Percentiles rank a stretch among this genome's conserved stretches.
These are phyloP conservation scores for Leishmania guyanensis DNA, from an alignment of 208 protist genomes.

Conservation along the genomic window DNA sequence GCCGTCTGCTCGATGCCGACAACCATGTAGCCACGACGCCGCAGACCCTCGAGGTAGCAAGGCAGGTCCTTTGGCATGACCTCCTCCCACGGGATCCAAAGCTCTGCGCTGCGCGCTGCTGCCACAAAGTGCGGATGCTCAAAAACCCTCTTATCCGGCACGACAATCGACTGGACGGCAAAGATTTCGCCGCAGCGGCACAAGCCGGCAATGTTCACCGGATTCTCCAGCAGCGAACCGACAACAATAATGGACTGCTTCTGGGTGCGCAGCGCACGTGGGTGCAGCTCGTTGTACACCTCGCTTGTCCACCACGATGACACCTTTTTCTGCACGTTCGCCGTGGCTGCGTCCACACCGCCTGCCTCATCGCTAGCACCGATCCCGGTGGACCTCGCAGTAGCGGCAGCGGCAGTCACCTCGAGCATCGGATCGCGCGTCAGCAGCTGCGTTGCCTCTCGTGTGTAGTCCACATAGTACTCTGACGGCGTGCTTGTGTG, in stretches of 20 bases:
- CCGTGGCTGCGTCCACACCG: conserved; percentile 16
- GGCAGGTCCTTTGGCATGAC: conserved; percentile 57
- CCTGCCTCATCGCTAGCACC: conserved; percentile 1
- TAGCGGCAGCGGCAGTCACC: not conserved
- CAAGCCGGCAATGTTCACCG: conserved; percentile 89
- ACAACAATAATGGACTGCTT: conserved; percentile 83
- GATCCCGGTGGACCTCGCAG: not conserved
- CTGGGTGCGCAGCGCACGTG: conserved; percentile 53
- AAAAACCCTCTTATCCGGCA: conserved; percentile 77
- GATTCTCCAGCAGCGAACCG: conserved; percentile 84
- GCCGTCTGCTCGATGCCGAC: conserved; percentile 92
- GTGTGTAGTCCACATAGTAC: conserved; percentile 83
- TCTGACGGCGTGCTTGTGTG: conserved; percentile 56
- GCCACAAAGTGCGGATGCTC: conserved; percentile 90
- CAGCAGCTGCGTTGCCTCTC: conserved; percentile 59
- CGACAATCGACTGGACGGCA: conserved; percentile 71
- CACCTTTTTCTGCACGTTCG: conserved; percentile 88
- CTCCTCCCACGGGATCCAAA: conserved; percentile 88
- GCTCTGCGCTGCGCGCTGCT: conserved; percentile 84
- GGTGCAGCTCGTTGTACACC: conserved; percentile 90
- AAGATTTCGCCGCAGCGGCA: conserved; percentile 92
- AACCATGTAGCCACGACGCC: conserved; percentile 80
- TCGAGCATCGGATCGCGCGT: conserved; percentile 41
- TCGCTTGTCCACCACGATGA: conserved; percentile 88
- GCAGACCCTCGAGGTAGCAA: conserved; percentile 61